These are phyloP conservation scores for Rhizopus sp. DNA, from an alignment of 371 early-diverging fungal species.

Conservation along the genomic window DNA sequence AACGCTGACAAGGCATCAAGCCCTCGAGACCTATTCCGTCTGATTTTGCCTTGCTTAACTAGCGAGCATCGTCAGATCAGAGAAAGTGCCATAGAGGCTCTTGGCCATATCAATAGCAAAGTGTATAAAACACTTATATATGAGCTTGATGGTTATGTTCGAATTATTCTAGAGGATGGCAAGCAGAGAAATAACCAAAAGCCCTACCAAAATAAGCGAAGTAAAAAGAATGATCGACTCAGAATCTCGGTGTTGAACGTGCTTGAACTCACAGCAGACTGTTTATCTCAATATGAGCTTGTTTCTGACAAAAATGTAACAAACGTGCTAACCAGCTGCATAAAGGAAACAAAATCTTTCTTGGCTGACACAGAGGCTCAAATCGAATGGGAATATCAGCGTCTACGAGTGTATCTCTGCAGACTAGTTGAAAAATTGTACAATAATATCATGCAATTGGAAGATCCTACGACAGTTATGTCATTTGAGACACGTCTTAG, in stretches of 20 bases:
- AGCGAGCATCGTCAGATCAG: slow-evolving; percentile 76
- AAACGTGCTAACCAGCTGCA: slow-evolving; percentile 64
- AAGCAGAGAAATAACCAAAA: slow-evolving; percentile 59
- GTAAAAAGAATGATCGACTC: slow-evolving; percentile 69
- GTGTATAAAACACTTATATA: slow-evolving; percentile 71
- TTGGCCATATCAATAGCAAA: slow-evolving; percentile 71
- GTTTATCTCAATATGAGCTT: slow-evolving; percentile 57
- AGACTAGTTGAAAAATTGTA: slow-evolving; percentile 84
- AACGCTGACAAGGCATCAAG: slow-evolving; percentile 56
- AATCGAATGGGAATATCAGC: slow-evolving; percentile 87
- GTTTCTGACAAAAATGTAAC: slow-evolving; percentile 68
- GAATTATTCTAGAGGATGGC: slow-evolving; percentile 69
- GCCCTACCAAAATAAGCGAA: slow-evolving; percentile 63
- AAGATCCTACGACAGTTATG: slow-evolving; percentile 58
- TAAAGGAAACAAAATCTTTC: slow-evolving; percentile 75
- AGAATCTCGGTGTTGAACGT: slow-evolving; percentile 78
- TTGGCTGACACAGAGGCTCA: slow-evolving; percentile 73
- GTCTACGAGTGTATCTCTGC: slow-evolving; percentile 85
- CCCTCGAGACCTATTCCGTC: slow-evolving; percentile 61
- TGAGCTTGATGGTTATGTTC: slow-evolving; percentile 67
- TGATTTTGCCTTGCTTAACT: slow-evolving; percentile 66
- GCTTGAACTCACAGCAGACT: slow-evolving; percentile 70
- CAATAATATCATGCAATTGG: slow-evolving; percentile 57
- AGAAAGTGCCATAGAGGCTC: slow-evolving; percentile 67
- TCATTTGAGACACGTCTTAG: slow-evolving; percentile 78